Evolutionary conservation across 2,329 filamentous ascomycete species (phyloP), one percentile per base, ranked within the genome.

Genomic region (Colletotrichum chrysophilum): DNA sequence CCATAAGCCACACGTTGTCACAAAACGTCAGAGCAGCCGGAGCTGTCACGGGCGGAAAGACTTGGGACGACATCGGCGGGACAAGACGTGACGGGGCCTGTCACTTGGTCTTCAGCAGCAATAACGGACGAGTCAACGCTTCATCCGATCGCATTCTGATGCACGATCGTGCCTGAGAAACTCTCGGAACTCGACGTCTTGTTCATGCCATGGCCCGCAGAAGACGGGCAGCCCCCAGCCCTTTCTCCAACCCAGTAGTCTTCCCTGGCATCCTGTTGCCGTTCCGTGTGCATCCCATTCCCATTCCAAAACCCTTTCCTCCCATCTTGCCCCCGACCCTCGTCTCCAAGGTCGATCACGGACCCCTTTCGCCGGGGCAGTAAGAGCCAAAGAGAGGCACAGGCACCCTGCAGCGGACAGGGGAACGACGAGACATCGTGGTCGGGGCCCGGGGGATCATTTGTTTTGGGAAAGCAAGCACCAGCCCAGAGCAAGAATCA

Each of bases 341-440:
- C 66, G 71, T 71, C 65, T 66, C 66, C 36, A 61, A 74, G 67
- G 76, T 77, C 76, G 76, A 78, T 78, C 76, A 77, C 77, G 69
- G 75, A 77, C 77, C 77, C 75, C 69, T 68, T 61, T 34, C 14
- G 36, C 74, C 60, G 60, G 76, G 61, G 70, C 43, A 65, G 70
- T 34, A 13, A 38, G 66, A 26, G 73, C 38, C 52, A 75, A 65
- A 67, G 70, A 75, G 61, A 66, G 76, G 66, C 69, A 60, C 62
- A 70, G 66, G 69, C 72, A 64, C 62, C 68, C 66, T 71, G 72
- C 68, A 66, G 68, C n/a, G 9, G 71, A 38, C 71, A 74, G 52
- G 71, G 71, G 34, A 71, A 38, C 70, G 70, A 48, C 70, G 70
- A 74, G 74, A 76, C 71, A 73, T 70, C 52, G 66, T 38, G 70